Base-by-base conservation (phyloP, 352 stramenopile species). In the Phytophthora sojae region DNA sequence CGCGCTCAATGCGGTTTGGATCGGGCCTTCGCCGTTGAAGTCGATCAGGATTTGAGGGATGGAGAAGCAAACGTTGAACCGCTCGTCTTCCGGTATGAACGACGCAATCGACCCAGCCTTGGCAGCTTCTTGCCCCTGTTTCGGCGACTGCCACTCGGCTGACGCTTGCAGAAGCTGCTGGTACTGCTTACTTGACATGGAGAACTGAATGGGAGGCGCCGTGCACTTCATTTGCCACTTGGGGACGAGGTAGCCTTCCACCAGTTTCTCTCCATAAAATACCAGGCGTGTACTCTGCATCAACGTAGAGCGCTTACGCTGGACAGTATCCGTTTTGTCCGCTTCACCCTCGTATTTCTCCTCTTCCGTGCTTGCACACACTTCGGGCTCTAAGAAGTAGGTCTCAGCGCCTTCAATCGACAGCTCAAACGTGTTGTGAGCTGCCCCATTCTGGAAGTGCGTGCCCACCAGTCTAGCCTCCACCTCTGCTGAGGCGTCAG, bases 151-250 rank as follows among this genome's bases (percentile, higher is more conserved):
- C 86, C 86, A 93, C 8, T 83, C 75, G 6, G 79, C 69, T n/a
- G 83, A 91, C 29, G 83, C 81, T 47, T 88, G 79, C 11, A 92
- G 39, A 8, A 93, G 79, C 69, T 94, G 85, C 7, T 85, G 76
- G 25, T 91, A 92, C 61, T 94, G 86, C 1, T 79, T 68, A 54
- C 79, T 92, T 0, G 83, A 91, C 15, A 94, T 69, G 0, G 83
- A 86, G 54, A 94, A 90, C 51, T 88, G 90, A 26, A 94, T 89
- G 0, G 86, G 86, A n/a, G 86, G 86, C 15, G 80, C 81, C 4
- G 75, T 91, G 52, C 86, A 91, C 25, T 86, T 83, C 70, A 89
- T 85, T 25, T 69, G 44, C 86, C 85, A 94, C 26, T 84, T 86
- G 4, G 84, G 75, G 7, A 79, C 59, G 2, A 77, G 62, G n/a